These are phyloP conservation scores for Planoprotostelium fungivorum DNA, from an alignment of 78 protist species.

Conservation along the genomic window DNA sequence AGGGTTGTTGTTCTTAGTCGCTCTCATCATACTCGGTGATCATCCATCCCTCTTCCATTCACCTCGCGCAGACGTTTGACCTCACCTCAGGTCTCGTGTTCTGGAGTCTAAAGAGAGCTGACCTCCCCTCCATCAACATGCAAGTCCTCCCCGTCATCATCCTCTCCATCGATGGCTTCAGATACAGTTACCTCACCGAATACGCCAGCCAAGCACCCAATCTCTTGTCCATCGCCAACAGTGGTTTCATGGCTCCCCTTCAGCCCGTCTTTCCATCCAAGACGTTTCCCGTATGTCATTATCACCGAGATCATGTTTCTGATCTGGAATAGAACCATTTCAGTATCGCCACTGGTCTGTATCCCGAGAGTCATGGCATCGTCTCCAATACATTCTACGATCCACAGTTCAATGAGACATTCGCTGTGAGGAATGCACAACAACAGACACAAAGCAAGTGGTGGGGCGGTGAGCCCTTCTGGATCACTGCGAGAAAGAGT, in stretches of 20 bases:
- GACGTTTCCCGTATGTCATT: conserved; percentile 23
- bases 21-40: neutral
- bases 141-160: neutral
- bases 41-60: neutral
- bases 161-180: neutral
- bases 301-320: too few relatives aligned
- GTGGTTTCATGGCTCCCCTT: conserved; percentile 3
- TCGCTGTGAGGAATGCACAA: neutral
- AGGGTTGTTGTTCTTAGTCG: neutral
- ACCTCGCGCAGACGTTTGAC: neutral
- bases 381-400: conserved; percentile 25
- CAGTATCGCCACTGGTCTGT: conserved; percentile 42
- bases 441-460: neutral
- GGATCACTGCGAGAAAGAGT: conserved; percentile 21
- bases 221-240: neutral
- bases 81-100: neutral
- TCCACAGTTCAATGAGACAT: conserved; percentile 1
- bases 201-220: neutral
- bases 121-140: neutral
- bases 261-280: conserved; percentile 12
- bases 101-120: neutral
- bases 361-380: conserved; percentile 41
- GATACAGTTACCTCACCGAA: neutral
- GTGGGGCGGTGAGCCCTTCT: conserved; percentile 49
- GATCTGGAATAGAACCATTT: conserved; percentile 36